phyloP scores from a whole-genome alignment of 441 rosid genomes.

The Raphanus hybrid region DNA sequence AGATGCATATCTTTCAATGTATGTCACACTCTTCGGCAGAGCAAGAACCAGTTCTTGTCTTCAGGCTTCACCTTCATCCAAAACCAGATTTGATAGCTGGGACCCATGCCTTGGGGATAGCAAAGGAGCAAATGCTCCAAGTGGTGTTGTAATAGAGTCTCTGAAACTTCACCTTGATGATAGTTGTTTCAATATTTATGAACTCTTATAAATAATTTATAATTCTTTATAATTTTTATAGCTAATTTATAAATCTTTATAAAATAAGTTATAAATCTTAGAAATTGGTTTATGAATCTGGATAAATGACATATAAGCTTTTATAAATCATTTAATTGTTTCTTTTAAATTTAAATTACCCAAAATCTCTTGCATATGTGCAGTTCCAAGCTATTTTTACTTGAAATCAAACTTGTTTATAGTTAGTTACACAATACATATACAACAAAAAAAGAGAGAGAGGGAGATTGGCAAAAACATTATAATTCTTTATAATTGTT shows the following conservation, averaged over 20 bases:
- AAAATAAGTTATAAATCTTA: too few relatives aligned
- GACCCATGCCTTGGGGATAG: conserved; percentile 41
- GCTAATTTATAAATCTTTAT: too few relatives aligned
- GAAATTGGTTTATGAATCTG: too few relatives aligned
- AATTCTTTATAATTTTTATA: too few relatives aligned
- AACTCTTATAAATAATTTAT: too few relatives aligned
- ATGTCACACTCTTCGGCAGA: conserved; percentile 59
- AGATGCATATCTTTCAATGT: conserved; percentile 80
- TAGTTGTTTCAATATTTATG: conserved; percentile 45
- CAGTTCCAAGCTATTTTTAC: conserved; percentile 44
- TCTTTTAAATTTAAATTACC: background rate
- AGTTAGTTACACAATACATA: background rate
- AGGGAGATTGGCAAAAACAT: background rate
- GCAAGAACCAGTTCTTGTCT: conserved; percentile 42
- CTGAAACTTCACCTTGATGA: conserved; percentile 62
- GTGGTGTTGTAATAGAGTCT: conserved; percentile 56
- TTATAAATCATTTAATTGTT: too few relatives aligned
- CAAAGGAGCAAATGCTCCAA: conserved; percentile 52
- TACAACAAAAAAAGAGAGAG: background rate
- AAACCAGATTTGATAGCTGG: conserved; percentile 67
- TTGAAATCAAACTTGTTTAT: background rate
- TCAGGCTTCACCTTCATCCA: conserved; percentile 64
- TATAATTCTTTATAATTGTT: too few relatives aligned
- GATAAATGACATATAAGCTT: too few relatives aligned
- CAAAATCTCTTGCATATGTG: conserved; percentile 15